Evolutionary conservation across 2,329 filamentous ascomycete species (phyloP), one percentile per base, ranked within the genome.

Genomic region (Fusarium sp.): DNA sequence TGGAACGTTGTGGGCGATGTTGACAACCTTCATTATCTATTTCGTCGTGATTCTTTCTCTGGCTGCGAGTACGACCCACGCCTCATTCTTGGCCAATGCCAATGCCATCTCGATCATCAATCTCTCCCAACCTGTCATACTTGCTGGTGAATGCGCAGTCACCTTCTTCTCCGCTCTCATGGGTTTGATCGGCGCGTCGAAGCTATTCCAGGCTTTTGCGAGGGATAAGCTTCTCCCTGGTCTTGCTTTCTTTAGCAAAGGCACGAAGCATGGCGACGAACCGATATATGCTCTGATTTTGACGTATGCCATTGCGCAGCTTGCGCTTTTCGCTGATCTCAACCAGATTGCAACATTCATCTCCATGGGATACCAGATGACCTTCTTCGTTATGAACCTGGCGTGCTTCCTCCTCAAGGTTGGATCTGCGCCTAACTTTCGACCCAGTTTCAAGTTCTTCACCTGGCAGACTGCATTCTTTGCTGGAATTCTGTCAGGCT

Each of bases 341-440:
- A 96, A 97, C 76, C 91, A 93, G 74, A 96, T 97, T 71, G 93
- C 93, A 7, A 95, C 92, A 0, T 89, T 96, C 58, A 93, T 96
- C 45, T 95, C 93, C 3, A 96, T 96, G 92, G 92, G 92, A 17
- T 96, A 96, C 75, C 87, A 96, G 84, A 95, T 96, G 90, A 97
- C 93, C 0, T 97, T 96, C 74, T 87, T 96, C 50, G 92, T 95
- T 40, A 96, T 92, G 78, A 96, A 97, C 68, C 79, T 96, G 10
- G 93, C 93, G 8, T 96, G 93, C 71, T 96, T 97, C 72, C 81
- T 96, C 2, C 84, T 97, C 56, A 95, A 95, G 76, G 90, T 97
- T 57, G 91, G 92, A 2, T 95, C 93, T 1, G 93, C 93, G 0
- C 93, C 93, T 6, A 97, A 97, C 75, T 97, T 97, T 71, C 85